Conservation (phyloP, 2,329 filamentous ascomycete genomes). For the Pseudocercospora fuligena region DNA sequence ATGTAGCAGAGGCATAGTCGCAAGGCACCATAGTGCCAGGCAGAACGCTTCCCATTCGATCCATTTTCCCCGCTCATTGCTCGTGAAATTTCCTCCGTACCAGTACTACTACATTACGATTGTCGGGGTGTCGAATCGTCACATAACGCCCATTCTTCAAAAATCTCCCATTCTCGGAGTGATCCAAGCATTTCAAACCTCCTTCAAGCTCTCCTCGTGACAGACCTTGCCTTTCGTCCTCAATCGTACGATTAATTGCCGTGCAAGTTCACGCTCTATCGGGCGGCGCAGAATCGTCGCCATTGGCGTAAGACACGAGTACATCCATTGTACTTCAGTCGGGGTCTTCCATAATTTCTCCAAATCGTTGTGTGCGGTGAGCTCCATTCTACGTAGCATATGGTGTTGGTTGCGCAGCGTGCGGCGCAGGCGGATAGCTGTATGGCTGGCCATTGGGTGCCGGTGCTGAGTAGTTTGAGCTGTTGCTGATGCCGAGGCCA, state of each 20-base stretch:
- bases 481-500: constrained; percentile 37
- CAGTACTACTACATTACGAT: constrained; percentile 10
- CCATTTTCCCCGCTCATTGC: constrained; percentile 4
- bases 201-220: not conserved
- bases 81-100: not conserved
- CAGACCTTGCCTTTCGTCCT: not conserved
- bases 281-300: not conserved
- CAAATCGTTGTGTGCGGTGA: not conserved
- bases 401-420: constrained; percentile 22
- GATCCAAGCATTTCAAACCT: not conserved
- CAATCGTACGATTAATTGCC: not conserved
- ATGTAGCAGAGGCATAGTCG: not conserved
- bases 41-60: constrained; percentile 9
- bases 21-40: not conserved
- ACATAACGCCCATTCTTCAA: not conserved
- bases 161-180: constrained; percentile 3
- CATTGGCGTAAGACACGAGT: not conserved
- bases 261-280: not conserved
- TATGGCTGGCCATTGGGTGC: constrained; percentile 30
- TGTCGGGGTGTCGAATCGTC: not conserved
- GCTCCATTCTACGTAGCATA: constrained; percentile 23
- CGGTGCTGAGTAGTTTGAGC: constrained; percentile 34
- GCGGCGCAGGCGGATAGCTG: constrained; percentile 30
- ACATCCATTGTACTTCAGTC: not conserved
- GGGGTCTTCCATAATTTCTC: not conserved